phyloP scores from a whole-genome alignment of 169 alveolate genomes.

The Amoebophrya sp. region DNA sequence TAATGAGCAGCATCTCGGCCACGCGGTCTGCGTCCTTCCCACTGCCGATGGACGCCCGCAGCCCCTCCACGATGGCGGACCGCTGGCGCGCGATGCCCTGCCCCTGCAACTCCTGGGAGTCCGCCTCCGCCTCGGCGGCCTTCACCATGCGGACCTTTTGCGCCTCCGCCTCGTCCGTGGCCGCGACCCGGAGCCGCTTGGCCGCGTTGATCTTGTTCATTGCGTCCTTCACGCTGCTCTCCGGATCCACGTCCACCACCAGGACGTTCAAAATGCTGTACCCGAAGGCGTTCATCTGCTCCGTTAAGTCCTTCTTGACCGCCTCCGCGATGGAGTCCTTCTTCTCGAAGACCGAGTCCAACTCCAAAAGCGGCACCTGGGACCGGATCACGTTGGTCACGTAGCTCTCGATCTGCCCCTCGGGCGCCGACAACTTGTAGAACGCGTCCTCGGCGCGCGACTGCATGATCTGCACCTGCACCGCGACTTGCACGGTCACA shows the following conservation, averaged over 20 bases:
- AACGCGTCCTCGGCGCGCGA: slow-evolving; percentile 7
- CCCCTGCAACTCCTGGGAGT: neutral
- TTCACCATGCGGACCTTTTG: neutral
- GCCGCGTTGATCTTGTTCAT: slow-evolving; percentile 31
- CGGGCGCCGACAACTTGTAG: slow-evolving; percentile 25
- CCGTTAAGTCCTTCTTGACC: neutral
- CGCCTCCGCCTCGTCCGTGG: slow-evolving; percentile 27
- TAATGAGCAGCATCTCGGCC: neutral
- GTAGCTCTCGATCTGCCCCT: slow-evolving; percentile 31
- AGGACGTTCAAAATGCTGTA: slow-evolving; percentile 19
- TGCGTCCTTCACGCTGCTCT: slow-evolving; percentile 25
- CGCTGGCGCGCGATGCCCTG: slow-evolving; percentile 33
- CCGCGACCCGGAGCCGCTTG: slow-evolving; percentile 24
- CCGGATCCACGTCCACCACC: slow-evolving; percentile 29
- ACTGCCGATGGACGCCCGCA: neutral
- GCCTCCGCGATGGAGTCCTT: slow-evolving; percentile 20
- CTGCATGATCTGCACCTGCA: slow-evolving; percentile 32
- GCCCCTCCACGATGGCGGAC: neutral
- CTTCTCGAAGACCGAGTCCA: slow-evolving; percentile 32
- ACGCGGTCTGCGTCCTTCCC: neutral
- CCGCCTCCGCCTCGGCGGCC: neutral
- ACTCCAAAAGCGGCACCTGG: neutral
- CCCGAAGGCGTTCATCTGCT: slow-evolving; percentile 27
- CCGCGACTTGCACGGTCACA: slow-evolving; percentile 36
- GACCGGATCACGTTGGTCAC: slow-evolving; percentile 36